These are phyloP conservation scores for Quercus dentata DNA, from an alignment of 306 rosid genomes.

Conservation along the genomic window DNA sequence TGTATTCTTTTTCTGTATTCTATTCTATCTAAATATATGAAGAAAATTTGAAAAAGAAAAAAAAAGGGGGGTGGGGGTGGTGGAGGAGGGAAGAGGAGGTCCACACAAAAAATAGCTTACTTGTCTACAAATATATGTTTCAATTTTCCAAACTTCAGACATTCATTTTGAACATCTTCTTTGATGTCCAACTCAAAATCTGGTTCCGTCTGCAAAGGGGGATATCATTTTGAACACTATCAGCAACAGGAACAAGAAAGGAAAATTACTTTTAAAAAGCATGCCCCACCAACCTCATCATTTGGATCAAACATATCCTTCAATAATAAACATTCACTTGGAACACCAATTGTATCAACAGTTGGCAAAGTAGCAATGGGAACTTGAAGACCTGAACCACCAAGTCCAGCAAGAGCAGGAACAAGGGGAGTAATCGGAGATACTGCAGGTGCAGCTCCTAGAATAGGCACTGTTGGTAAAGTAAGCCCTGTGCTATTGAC, in stretches of 20 bases:
- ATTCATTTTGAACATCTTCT: conserved; percentile 91
- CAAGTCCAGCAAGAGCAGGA: conserved; percentile 52
- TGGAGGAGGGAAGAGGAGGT: background rate
- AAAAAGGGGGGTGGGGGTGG: background rate
- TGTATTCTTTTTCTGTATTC: no score
- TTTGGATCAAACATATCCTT: conserved; percentile 94
- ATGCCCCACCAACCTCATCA: conserved; percentile 57
- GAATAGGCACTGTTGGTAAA: conserved; percentile 41
- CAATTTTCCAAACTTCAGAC: conserved; percentile 76
- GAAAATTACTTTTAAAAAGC: background rate
- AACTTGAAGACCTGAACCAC: conserved; percentile 60
- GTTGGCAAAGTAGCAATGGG: conserved; percentile 40
- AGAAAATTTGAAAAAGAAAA: no score
- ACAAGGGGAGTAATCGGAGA: conserved; percentile 46
- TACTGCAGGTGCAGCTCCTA: conserved; percentile 34
- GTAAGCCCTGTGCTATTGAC: conserved; percentile 44
- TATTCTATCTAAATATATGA: no score
- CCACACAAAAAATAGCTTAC: conserved; percentile 44
- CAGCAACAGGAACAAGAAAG: background rate
- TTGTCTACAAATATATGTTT: conserved; percentile 76
- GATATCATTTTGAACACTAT: conserved; percentile 5
- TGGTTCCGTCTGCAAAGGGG: conserved; percentile 65
- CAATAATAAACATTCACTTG: conserved; percentile 82
- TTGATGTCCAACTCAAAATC: conserved; percentile 81
- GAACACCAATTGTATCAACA: conserved; percentile 72